Conservation (phyloP, 2,329 filamentous ascomycete species). For the Harringtonia aguacate region DNA sequence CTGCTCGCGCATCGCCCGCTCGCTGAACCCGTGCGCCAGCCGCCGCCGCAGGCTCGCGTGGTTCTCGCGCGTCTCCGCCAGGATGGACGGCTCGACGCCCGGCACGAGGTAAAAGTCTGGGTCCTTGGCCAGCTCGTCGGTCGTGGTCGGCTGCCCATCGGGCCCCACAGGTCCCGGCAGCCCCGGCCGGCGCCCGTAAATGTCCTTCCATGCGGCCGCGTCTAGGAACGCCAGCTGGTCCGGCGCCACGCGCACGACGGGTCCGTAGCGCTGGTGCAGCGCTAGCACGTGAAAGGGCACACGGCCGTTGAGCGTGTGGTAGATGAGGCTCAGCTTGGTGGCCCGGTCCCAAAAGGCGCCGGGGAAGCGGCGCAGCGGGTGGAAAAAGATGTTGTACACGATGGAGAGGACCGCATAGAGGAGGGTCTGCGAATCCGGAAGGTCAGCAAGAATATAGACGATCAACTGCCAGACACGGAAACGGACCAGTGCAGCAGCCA, state of each 20-base stretch:
- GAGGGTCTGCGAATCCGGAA: too few species aligned
- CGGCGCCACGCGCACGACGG: conserved; percentile 29
- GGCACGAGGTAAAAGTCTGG: conserved; percentile 5
- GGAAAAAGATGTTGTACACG: too few species aligned
- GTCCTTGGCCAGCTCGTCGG: conserved; percentile 10
- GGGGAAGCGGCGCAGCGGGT: too few species aligned
- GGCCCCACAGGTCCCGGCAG: too few species aligned
- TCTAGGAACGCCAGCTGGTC: conserved; percentile 28
- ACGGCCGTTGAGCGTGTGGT: too few species aligned
- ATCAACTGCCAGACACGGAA: too few species aligned
- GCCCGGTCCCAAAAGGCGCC: too few species aligned
- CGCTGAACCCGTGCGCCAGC: conserved; percentile 28
- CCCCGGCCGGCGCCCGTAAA: conserved; percentile 23
- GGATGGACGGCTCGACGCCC: conserved; percentile 3
- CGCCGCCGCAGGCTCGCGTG: conserved; percentile 21
- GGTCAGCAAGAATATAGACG: too few species aligned
- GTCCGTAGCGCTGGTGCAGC: conserved; percentile 20
- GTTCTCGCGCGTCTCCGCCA: conserved; percentile 20
- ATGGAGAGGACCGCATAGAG: too few species aligned
- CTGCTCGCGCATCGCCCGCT: conserved; percentile 27
- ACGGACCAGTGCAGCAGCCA: too few species aligned
- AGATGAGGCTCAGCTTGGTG: too few species aligned
- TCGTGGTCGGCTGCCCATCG: neutral
- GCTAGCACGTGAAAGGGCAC: conserved; percentile 11
- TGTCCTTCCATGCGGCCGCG: conserved; percentile 23